Percentiles rank a stretch among this genome's conserved stretches.
phyloP scores from a whole-genome alignment of 208 protist genomes.

The Herpetomonas muscarum region DNA sequence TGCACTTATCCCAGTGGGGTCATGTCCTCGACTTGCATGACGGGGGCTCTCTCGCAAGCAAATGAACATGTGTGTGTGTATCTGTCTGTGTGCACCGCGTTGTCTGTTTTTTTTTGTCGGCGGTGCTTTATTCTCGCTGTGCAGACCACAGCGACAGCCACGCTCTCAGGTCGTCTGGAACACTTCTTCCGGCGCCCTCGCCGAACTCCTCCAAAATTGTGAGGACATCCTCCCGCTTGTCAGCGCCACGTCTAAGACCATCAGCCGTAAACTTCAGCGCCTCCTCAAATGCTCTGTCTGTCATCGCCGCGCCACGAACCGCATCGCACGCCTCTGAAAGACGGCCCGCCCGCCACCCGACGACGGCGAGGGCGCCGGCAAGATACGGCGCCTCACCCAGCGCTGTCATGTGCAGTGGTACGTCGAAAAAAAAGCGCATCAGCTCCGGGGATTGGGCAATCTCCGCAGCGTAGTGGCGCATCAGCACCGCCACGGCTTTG shows the following conservation, averaged over 20 bases:
- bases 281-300: constrained; percentile 22
- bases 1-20: too few relatives aligned
- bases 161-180: too few relatives aligned
- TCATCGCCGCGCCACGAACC: constrained; percentile 21
- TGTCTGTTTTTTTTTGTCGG: too few relatives aligned
- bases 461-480: constrained; percentile 1
- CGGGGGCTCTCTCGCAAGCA: too few relatives aligned
- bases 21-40: too few relatives aligned
- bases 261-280: constrained; percentile 32
- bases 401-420: constrained; percentile 3
- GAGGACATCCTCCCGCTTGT: constrained; percentile 33
- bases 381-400: constrained; percentile 2
- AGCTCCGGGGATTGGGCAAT: neutral
- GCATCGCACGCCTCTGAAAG: constrained; percentile 14
- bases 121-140: too few relatives aligned
- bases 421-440: neutral
- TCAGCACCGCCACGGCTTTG: neutral
- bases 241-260: constrained; percentile 12
- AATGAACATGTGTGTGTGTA: too few relatives aligned
- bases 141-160: too few relatives aligned
- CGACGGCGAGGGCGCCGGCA: constrained; percentile 10
- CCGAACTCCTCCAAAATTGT: constrained; percentile 36
- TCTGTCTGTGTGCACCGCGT: too few relatives aligned
- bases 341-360: constrained; percentile 6
- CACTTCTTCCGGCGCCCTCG: too few relatives aligned